Evolutionary conservation across 768 basidiomycete species (phyloP), one percentile per base, ranked within the genome.

Genomic region (Pleurotus giganteus): DNA sequence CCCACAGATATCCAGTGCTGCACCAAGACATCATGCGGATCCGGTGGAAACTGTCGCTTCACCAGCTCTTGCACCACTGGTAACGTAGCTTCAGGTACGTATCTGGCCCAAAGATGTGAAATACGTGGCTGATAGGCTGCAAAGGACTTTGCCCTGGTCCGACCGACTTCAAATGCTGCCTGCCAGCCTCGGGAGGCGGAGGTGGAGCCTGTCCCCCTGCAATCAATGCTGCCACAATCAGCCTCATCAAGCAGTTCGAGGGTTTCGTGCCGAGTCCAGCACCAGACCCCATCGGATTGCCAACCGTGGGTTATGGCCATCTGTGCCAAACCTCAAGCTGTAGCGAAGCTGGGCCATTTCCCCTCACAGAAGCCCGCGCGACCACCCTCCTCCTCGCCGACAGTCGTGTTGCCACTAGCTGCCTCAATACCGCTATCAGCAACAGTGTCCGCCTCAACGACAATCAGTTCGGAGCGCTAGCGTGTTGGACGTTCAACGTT

Each of bases 281-380:
- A 17, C 71, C 70, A 9, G 71, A 73, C 57, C 71, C 71, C 36
- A 66, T 71, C 21, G 69, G 68, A 21, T 63, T 72, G 32, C 69
- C 69, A 7, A 72, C 70, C 27, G 71, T 71, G 43, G 71, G 71
- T 17, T 73, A 66, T 57, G 70, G 70, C 8, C 71, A 73, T 55
- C 63, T 67, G 27, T 73, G 71, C 60, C 44, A 65, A 42, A 63
- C 54, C 24, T 60, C 56, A 9, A 63, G 65, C 21, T 73, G 71
- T 58, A 51, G 60, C 29, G 71, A 72, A 55, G 70, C 70, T 9
- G 71, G 66, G 58, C 46, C 62, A 24, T 71, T 71, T 66, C 69
- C 71, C 1, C 61, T 73, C 37, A 69, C 67, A 41, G 61, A 64
- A 44, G 57, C 65, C 13, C 60, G 58, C 5, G 71, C 71, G 7